A percentile compares a stretch with the other conserved stretches of the same genome.
Evolutionary conservation across 1,139 yeast genomes (phyloP).

Genomic region (Hyphopichia khmerensis): DNA sequence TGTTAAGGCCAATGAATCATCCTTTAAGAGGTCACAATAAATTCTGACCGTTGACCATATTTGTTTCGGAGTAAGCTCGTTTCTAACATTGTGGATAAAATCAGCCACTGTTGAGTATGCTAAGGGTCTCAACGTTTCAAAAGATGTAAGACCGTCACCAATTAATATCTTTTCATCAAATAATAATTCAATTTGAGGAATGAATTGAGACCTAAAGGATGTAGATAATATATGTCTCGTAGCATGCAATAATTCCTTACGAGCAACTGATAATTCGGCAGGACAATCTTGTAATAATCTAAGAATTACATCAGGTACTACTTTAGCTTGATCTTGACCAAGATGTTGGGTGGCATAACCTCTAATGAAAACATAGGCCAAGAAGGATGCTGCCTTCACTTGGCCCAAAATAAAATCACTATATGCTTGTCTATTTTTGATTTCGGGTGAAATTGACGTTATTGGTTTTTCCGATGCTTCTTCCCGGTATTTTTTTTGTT

Average conservation of each 20-base stretch:
- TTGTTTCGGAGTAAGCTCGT: conserved; percentile 78
- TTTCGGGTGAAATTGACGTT: conserved; percentile 58
- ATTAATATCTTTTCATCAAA: conserved; percentile 85
- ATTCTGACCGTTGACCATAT: conserved; percentile 86
- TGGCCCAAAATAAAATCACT: conserved; percentile 94
- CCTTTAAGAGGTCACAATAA: conserved; percentile 80
- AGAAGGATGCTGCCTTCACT: conserved; percentile 92
- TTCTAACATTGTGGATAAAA: conserved; percentile 87
- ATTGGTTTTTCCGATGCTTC: conserved; percentile 62
- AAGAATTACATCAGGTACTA: conserved; percentile 84
- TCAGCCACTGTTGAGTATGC: conserved; percentile 98
- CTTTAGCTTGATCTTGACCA: conserved; percentile 58
- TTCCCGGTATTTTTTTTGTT: conserved; percentile 42
- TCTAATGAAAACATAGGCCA: conserved; percentile 88
- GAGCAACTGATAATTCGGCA: conserved; percentile 87
- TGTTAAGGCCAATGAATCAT: conserved; percentile 78
- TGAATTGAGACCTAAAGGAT: conserved; percentile 75
- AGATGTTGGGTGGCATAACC: conserved; percentile 73
- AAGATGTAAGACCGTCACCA: conserved; percentile 91
- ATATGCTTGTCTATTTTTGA: conserved; percentile 74
- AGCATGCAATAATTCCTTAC: conserved; percentile 91
- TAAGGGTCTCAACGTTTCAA: conserved; percentile 82
- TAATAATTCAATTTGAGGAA: conserved; percentile 81
- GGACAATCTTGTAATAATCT: conserved; percentile 94
- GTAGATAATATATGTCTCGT: conserved; percentile 92